phyloP scores from a whole-genome alignment of 1,139 yeast species.

The Diutina rugosa region DNA sequence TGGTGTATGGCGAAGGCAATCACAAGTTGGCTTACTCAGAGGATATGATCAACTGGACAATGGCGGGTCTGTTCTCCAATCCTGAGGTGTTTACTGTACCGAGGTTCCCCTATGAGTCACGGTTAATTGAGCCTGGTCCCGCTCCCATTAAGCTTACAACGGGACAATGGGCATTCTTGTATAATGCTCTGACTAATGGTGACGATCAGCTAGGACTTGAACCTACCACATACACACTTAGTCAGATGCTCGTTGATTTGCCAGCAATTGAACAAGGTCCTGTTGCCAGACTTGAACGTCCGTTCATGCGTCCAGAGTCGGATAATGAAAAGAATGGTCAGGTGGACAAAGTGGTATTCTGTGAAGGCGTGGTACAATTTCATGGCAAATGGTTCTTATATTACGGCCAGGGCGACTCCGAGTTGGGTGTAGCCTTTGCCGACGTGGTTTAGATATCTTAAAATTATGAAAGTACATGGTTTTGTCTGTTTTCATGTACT shows the following conservation, averaged over 20 bases:
- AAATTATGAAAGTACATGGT: too few relatives aligned
- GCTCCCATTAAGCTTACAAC: conserved; percentile 26
- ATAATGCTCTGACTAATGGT: conserved; percentile 30
- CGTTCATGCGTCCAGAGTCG: conserved; percentile 23
- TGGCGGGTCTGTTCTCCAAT: conserved; percentile 12
- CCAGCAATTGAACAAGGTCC: conserved; percentile 24
- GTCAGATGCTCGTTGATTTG: conserved; percentile 32
- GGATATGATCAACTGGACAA: conserved; percentile 24
- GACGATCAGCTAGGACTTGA: conserved; percentile 15
- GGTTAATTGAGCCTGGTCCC: conserved; percentile 31
- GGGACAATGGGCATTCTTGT: conserved; percentile 24
- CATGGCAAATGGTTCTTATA: conserved; percentile 30
- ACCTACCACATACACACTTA: conserved; percentile 21
- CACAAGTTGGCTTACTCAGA: conserved; percentile 24
- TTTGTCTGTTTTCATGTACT: too few relatives aligned
- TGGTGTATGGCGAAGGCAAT: conserved; percentile 34
- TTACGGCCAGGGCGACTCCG: conserved; percentile 33
- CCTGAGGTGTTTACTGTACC: conserved; percentile 18
- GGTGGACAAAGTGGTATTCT: conserved; percentile 30
- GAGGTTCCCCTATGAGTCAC: conserved; percentile 19
- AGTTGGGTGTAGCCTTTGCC: conserved; percentile 25
- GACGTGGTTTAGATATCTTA: background rate
- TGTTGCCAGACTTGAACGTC: conserved; percentile 24
- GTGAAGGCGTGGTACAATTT: conserved; percentile 33
- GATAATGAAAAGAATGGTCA: conserved; percentile 28